Conservation (phyloP, 768 basidiomycete genomes). For the Boletus rubroflammeus region DNA sequence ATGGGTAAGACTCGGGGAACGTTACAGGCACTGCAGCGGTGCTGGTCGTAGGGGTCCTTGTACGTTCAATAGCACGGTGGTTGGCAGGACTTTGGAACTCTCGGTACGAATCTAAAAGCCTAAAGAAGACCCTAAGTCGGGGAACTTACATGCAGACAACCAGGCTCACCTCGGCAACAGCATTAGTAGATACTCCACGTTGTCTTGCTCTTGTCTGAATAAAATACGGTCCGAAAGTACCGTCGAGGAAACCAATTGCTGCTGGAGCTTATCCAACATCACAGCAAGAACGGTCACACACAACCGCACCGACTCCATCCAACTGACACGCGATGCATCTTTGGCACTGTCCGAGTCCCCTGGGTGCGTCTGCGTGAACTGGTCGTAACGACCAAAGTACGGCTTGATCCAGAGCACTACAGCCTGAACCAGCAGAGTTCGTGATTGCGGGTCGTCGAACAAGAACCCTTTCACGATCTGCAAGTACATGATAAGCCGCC, state of each 20-base stretch:
- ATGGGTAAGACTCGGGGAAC: conserved; percentile 94
- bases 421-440: conserved; percentile 78
- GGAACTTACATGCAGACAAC: background rate
- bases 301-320: conserved; percentile 89
- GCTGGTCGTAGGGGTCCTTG: conserved; percentile 53
- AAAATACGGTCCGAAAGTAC: conserved; percentile 58
- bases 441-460: conserved; percentile 78
- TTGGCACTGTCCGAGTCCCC: conserved; percentile 63
- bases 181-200: conserved; percentile 80
- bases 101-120: conserved; percentile 82
- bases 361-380: conserved; percentile 58
- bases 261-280: conserved; percentile 87
- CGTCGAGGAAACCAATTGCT: conserved; percentile 65
- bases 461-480: conserved; percentile 87
- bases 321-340: conserved; percentile 75
- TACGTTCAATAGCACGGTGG: conserved; percentile 65
- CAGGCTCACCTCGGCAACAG: conserved; percentile 74
- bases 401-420: conserved; percentile 94
- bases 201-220: conserved; percentile 82
- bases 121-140: conserved; percentile 29
- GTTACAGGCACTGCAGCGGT: conserved; percentile 66
- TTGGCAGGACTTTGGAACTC: conserved; percentile 74
- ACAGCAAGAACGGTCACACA: conserved; percentile 85
- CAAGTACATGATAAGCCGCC: conserved; percentile 92
- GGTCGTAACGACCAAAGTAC: conserved; percentile 89